A percentile compares a stretch with the other conserved stretches of the same genome.
Conservation (phyloP, 192 early-diverging fungal species). For the Backusella morwellensis region DNA sequence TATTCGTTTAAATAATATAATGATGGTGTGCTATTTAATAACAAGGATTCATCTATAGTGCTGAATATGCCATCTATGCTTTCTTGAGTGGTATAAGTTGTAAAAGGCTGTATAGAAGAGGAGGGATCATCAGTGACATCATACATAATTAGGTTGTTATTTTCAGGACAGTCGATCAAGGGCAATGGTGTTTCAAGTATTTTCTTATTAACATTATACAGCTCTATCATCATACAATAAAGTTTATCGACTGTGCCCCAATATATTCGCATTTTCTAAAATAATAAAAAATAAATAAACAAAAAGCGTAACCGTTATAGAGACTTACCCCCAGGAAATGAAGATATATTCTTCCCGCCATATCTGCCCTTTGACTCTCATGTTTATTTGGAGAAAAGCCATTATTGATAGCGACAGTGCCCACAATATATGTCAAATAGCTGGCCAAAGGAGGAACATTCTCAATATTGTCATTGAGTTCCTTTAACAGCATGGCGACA, state of each 20-base stretch:
- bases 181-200: background rate
- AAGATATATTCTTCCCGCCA: constrained; percentile 36
- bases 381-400: constrained; percentile 36
- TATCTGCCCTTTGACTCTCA: constrained; percentile 35
- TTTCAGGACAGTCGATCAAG: no score
- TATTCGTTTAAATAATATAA: background rate
- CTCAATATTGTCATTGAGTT: constrained; percentile 20
- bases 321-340: constrained; percentile 10
- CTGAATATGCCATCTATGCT: background rate
- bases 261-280: constrained; percentile 39
- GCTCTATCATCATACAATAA: constrained; percentile 45
- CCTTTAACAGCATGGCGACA: constrained; percentile 39
- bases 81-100: background rate
- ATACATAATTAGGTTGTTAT: no score
- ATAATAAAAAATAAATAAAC: background rate
- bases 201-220: constrained; percentile 27
- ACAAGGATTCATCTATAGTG: background rate
- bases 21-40: background rate
- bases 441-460: constrained; percentile 40
- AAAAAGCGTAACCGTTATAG: background rate
- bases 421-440: constrained; percentile 46
- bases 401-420: constrained; percentile 49
- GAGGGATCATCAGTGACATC: no score
- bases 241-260: constrained; percentile 51
- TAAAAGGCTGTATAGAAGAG: no score